Percentiles rank a stretch among this genome's conserved stretches.
Evolutionary conservation across 2,329 filamentous ascomycete genomes (phyloP).

Genomic region (Tolypocladium nubicola): DNA sequence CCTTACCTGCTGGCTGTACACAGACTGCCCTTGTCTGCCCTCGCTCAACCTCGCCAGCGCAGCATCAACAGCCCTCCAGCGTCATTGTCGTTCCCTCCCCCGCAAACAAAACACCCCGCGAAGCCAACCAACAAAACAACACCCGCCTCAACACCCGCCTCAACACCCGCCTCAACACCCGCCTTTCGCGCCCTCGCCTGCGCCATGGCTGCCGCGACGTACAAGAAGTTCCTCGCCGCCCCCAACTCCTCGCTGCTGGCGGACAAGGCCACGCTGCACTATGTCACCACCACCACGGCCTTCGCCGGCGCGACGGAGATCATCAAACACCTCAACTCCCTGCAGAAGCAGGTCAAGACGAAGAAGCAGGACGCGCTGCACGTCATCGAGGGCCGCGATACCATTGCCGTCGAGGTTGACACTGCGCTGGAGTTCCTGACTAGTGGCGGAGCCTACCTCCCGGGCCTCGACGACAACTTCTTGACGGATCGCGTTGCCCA

Average conservation of each 20-base stretch:
- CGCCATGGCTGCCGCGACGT: constrained; percentile 36
- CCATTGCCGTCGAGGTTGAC: constrained; percentile 73
- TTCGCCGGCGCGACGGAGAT: constrained; percentile 64
- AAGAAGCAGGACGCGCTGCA: constrained; percentile 69
- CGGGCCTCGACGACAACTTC: constrained; percentile 89
- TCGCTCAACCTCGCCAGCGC: not conserved
- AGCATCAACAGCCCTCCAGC: not conserved
- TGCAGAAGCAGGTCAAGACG: constrained; percentile 69
- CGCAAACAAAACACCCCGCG: not conserved
- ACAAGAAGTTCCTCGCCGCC: constrained; percentile 62
- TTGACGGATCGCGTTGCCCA: constrained; percentile 70
- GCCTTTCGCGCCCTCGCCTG: constrained; percentile 1
- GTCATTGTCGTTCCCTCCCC: not conserved
- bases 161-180: not conserved
- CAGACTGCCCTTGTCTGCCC: not conserved
- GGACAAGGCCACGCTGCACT: constrained; percentile 62
- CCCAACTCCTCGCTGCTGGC: constrained; percentile 55
- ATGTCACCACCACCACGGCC: constrained; percentile 78
- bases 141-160: not conserved
- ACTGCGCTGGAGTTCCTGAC: constrained; percentile 72
- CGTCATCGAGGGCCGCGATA: constrained; percentile 59
- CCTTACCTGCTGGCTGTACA: not conserved
- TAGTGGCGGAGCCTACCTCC: constrained; percentile 78
- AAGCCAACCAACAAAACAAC: not conserved
- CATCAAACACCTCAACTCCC: constrained; percentile 66